phyloP scores from a whole-genome alignment of 108 stramenopile genomes.

The Skeletonema tropicum region DNA sequence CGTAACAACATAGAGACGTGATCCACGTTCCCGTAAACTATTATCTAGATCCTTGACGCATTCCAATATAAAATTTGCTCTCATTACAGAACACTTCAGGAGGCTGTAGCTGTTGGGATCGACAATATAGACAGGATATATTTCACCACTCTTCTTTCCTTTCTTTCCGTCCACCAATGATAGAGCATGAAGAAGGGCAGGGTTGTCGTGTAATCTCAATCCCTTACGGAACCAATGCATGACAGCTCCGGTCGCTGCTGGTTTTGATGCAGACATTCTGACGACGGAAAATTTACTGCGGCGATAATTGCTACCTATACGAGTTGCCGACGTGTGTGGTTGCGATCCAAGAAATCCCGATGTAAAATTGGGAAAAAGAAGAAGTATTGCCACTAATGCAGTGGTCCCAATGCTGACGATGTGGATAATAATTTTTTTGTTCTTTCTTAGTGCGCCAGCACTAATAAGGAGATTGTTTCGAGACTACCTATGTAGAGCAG shows the following conservation, averaged over 20 bases:
- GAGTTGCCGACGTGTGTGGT: background rate
- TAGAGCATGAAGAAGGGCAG: slow-evolving; percentile 69
- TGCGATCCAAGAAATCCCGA: slow-evolving; percentile 7
- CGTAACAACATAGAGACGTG: slow-evolving; percentile 67
- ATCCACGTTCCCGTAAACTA: slow-evolving; percentile 60
- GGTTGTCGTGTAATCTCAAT: slow-evolving; percentile 94
- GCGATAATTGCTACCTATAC: background rate
- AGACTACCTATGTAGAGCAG: too few relatives aligned
- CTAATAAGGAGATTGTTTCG: background rate
- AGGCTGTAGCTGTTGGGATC: slow-evolving; percentile 82
- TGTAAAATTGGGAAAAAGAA: slow-evolving; percentile 12
- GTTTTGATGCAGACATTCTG: background rate
- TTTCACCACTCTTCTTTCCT: slow-evolving; percentile 1
- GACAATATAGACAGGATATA: slow-evolving; percentile 79
- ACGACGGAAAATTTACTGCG: background rate
- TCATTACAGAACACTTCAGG: slow-evolving; percentile 59
- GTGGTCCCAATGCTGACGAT: background rate
- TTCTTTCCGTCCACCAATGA: slow-evolving; percentile 16
- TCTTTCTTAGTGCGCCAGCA: slow-evolving; percentile 3
- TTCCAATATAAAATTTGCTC: slow-evolving; percentile 90
- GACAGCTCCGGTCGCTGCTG: slow-evolving; percentile 2
- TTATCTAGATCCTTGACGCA: slow-evolving; percentile 78
- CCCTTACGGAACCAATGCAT: slow-evolving; percentile 96
- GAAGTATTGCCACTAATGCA: background rate
- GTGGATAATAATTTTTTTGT: background rate